Base-by-base conservation (phyloP, 2,329 filamentous ascomycete species). In the Sporothrix euskadiensis region DNA sequence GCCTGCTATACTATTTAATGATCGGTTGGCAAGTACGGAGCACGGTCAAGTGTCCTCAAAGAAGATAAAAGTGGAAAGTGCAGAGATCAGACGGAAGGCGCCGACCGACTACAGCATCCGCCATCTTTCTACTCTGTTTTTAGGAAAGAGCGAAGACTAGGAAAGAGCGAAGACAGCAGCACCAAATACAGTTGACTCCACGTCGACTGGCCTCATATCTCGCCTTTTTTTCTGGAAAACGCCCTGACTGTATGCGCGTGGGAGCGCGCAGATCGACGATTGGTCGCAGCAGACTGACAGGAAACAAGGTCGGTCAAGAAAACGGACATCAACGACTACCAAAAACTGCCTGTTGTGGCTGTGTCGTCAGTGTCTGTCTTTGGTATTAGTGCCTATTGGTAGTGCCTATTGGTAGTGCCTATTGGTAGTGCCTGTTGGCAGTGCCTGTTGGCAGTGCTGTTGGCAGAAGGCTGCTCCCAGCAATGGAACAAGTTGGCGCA, bases 311-410 rank as follows among this genome's bases (percentile, higher is more conserved):
- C 61, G 61, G 61, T 65, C 61, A 65, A 16, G 61, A 44, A 26
- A 65, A 44, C 10, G n/a, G 61, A 44, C 35, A 39, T 14, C 44
- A 49, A 49, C 8, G 0, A 44, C 8, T 9, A 44, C 41, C 41
- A 32, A 59, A 63, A 65, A 44, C 16, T 16, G 61, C 39, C 61
- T 65, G 35, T 26, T 65, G 61, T 47, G 35, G 61, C 39, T 65
- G 61, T 47, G 61, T 16, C 22, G 16, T 1, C 19, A 26, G 19
- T 41, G 57, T 32, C 35, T 63, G 35, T 41, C 14, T 10, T 6
- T 14, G 14, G 32, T 61, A 7, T 63, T 41, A n/a, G 57, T 39
- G 52, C 52, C 22, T 56, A 2, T 14, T 56, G 22, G 52, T 4
- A 30, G 44, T 26, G 26, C 26, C 26, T 26, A 26, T 26, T 26